Evolutionary conservation across 2,329 filamentous ascomycete genomes (phyloP).

Genomic region (Fusarium sterilihyphosum): DNA sequence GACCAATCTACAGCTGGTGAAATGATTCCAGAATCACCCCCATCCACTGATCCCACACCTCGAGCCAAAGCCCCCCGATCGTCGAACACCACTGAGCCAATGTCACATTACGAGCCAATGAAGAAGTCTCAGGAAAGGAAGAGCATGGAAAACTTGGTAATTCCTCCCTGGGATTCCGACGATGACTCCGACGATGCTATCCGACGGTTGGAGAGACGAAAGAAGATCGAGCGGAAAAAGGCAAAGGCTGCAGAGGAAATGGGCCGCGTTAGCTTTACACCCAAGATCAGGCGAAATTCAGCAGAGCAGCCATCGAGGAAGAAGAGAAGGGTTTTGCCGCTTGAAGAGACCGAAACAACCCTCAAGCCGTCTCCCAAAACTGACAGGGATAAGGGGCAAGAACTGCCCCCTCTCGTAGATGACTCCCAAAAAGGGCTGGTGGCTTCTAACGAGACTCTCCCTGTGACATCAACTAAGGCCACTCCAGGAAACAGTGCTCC

Average conservation of each 20-base stretch:
- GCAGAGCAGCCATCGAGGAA: constrained; percentile 42
- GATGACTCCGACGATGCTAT: constrained; percentile 51
- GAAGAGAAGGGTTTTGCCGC: constrained; percentile 34
- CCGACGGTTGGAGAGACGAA: constrained; percentile 48
- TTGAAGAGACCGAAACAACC: background rate
- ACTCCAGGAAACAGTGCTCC: constrained; percentile 42
- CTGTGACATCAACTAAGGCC: constrained; percentile 47
- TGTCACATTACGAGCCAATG: constrained; percentile 58
- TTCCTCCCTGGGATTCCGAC: constrained; percentile 43
- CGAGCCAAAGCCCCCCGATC: constrained; percentile 34
- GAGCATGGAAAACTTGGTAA: constrained; percentile 32
- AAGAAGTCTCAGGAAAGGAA: constrained; percentile 57
- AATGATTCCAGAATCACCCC: constrained; percentile 52
- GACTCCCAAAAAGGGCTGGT: constrained; percentile 41
- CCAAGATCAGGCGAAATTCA: constrained; percentile 33
- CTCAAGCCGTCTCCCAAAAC: background rate
- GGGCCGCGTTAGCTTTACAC: constrained; percentile 52
- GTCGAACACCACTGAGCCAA: constrained; percentile 45
- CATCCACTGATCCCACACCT: constrained; percentile 38
- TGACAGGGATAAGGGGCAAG: constrained; percentile 12
- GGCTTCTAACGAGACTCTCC: constrained; percentile 40
- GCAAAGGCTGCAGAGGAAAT: constrained; percentile 54
- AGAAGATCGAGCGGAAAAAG: constrained; percentile 51
- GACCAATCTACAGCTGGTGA: constrained; percentile 43
- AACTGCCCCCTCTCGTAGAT: constrained; percentile 29